Evolutionary conservation across 805 yeast species (phyloP), one percentile per base, ranked within the genome.

Genomic region (Candida ficus): DNA sequence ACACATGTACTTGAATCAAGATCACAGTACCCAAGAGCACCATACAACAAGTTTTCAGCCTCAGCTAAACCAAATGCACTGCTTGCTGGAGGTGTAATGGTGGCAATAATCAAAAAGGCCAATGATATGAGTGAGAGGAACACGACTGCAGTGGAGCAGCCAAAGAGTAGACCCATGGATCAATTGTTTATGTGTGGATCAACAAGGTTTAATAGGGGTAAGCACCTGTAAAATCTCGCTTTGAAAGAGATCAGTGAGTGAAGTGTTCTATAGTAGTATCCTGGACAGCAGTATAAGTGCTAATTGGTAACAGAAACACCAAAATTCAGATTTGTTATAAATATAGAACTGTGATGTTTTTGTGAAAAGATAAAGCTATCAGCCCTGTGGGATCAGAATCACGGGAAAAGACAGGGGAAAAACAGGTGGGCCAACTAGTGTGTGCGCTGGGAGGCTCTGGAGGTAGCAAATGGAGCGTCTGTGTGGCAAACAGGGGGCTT

Each of bases 11-110:
- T 45, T 4, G 49, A 44, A 1, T 56, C 52, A 4, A 48, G 43
- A 4, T 53, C 31, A 54, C 93, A 84, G 55, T 72, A 76, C 3
- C 93, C 93, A 54, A 84, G 73, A 2, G 76, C 73, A 25, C 93
- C 93, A 57, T 71, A 84, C 3, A 66, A 62, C 47, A 64, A 62
- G 31, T 60, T 56, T 17, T 62, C 62, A 26, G 77, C 68, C 26
- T 68, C 56, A 7, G 80, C 80, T 12, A 84, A 49, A 4, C 66
- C 64, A 34, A 84, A 68, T 7, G 67, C 52, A 3, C 60, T 46
- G 8, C 73, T 65, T 2, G 78, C 77, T 0, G 95, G 91, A 10
- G 76, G 70, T 1, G 87, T 71, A 20, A 84, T 66, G 16, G 78
- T 68, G 3, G 82, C 76, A 23, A 84, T 58, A 31, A 84, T 64